phyloP scores from a whole-genome alignment of 1,284 basidiomycete genomes.

The Malassezia dermatis region DNA sequence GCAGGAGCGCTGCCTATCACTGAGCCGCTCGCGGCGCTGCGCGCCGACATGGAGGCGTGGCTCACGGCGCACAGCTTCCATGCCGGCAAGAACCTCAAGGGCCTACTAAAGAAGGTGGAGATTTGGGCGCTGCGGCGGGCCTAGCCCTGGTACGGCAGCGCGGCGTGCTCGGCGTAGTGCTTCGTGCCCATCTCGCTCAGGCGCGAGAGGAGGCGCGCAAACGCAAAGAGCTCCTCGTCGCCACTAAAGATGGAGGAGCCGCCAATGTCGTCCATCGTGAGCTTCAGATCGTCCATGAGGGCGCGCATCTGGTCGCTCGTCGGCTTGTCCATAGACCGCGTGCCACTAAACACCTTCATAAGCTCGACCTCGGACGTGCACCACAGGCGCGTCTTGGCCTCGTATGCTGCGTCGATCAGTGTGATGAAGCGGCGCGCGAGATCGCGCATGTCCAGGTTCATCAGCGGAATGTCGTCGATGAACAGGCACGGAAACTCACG shows the following conservation, averaged over 20 bases:
- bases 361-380: conserved; percentile 37
- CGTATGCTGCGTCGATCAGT: conserved; percentile 73
- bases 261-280: conserved; percentile 42
- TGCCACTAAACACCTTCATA: conserved; percentile 35
- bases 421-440: conserved; percentile 83
- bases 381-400: conserved; percentile 42
- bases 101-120: conserved; percentile 40
- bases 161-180: conserved; percentile 21
- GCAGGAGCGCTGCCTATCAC: conserved; percentile 59
- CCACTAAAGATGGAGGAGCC: conserved; percentile 43
- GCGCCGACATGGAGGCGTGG: conserved; percentile 77
- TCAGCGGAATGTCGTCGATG: conserved; percentile 69
- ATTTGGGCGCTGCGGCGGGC: conserved; percentile 27
- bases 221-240: conserved; percentile 46
- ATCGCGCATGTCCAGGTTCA: conserved; percentile 79
- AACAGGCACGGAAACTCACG: conserved; percentile 78
- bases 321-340: conserved; percentile 18
- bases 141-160: neutral
- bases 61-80: conserved; percentile 59
- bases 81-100: conserved; percentile 56
- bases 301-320: conserved; percentile 37
- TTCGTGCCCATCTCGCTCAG: conserved; percentile 43
- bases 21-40: conserved; percentile 58
- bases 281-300: conserved; percentile 42
- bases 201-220: conserved; percentile 42